phyloP scores from a whole-genome alignment of 208 protist species.

The Trypanosoma vivax region DNA sequence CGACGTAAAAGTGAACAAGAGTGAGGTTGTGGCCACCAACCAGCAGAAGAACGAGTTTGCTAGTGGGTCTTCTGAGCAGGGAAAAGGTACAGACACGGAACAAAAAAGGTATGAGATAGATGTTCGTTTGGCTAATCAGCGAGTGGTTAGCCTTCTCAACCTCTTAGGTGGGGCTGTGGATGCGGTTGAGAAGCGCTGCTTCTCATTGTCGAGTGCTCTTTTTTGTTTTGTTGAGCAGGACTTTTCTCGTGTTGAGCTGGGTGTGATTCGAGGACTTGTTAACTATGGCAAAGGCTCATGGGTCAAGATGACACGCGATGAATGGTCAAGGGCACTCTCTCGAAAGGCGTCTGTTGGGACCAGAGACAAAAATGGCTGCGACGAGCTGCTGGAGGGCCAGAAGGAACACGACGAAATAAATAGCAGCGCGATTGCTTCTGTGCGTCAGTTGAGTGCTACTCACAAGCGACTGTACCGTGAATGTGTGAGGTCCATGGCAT shows the following conservation, averaged over 20 bases:
- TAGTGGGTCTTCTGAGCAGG: not conserved
- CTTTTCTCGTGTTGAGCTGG: conserved; percentile 52
- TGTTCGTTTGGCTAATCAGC: not conserved
- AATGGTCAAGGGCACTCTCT: conserved; percentile 29
- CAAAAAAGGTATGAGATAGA: conserved; percentile 13
- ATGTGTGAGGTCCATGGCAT: too few species aligned
- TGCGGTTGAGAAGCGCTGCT: not conserved
- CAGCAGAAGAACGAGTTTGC: too few species aligned
- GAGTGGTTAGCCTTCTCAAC: conserved; percentile 9
- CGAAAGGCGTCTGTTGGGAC: not conserved
- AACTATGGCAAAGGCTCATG: conserved; percentile 47
- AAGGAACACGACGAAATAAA: conserved; percentile 15
- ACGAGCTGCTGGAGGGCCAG: conserved; percentile 4
- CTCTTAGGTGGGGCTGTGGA: conserved; percentile 2
- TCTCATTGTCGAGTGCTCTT: conserved; percentile 1
- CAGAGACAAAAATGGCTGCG: not conserved
- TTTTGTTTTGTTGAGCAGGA: conserved; percentile 73
- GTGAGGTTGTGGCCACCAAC: too few species aligned
- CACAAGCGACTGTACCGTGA: conserved; percentile 4
- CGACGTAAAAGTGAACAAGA: too few species aligned
- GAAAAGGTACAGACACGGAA: not conserved
- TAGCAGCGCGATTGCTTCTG: conserved; percentile 8
- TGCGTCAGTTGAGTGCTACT: conserved; percentile 11
- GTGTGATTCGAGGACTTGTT: conserved; percentile 61
- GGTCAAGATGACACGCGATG: conserved; percentile 40